These are phyloP conservation scores for Pittosporum tobira DNA, from an alignment of 129 eudicot genomes.

Conservation along the genomic window DNA sequence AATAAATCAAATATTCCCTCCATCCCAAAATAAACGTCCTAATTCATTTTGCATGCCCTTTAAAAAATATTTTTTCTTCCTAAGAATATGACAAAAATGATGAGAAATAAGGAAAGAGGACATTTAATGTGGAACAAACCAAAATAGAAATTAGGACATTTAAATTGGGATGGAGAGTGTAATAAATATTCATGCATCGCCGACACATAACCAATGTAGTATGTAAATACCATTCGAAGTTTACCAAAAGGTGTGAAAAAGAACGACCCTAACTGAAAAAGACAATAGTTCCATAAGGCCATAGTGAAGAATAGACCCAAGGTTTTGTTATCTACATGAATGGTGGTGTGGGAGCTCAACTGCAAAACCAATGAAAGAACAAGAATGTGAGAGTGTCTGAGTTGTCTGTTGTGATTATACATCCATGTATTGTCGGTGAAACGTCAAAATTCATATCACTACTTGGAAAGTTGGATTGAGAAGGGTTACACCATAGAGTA, in stretches of 20 bases:
- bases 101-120: too few relatives aligned
- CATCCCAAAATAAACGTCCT: too few relatives aligned
- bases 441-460: not conserved
- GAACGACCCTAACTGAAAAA: not conserved
- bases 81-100: too few relatives aligned
- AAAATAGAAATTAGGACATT: not conserved
- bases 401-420: not conserved
- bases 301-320: not conserved
- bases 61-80: too few relatives aligned
- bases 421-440: slow-evolving; percentile 10
- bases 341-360: not conserved
- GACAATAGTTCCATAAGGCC: slow-evolving; percentile 1
- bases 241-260: not conserved
- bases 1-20: too few relatives aligned
- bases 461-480: not conserved
- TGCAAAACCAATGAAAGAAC: slow-evolving; percentile 5
- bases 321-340: not conserved
- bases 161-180: too few relatives aligned
- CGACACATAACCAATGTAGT: slow-evolving; percentile 1
- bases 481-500: slow-evolving; percentile 2
- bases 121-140: too few relatives aligned
- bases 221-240: not conserved
- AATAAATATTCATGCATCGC: not conserved
- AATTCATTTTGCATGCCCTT: too few relatives aligned
- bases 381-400: slow-evolving; percentile 14